A percentile compares a stretch with the other conserved stretches of the same genome.
Conservation (phyloP, 2,329 filamentous ascomycete species). For the Ophiocordyceps camponoti-floridani region DNA sequence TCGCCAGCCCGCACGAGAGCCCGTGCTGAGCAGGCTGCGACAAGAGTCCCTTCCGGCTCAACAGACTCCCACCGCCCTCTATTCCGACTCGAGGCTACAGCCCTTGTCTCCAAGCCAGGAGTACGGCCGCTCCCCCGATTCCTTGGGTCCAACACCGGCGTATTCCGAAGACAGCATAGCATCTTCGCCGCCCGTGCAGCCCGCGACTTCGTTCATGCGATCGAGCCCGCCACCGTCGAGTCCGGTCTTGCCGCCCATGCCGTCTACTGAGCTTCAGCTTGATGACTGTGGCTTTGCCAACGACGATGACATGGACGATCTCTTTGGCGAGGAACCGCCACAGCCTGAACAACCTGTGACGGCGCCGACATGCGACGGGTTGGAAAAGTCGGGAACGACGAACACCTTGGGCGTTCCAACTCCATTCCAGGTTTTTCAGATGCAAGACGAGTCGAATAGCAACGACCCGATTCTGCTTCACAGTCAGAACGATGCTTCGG, state of each 20-base stretch:
- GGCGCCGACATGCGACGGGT: conserved; percentile 6
- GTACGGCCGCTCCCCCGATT: conserved; percentile 36
- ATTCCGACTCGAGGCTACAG: conserved; percentile 15
- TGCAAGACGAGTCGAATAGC: conserved; percentile 16
- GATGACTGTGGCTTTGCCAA: conserved; percentile 76
- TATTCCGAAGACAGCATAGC: conserved; percentile 51
- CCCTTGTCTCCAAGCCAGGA: conserved; percentile 27
- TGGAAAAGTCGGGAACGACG: conserved; percentile 12
- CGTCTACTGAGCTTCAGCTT: conserved; percentile 32
- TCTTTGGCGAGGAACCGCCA: conserved; percentile 43
- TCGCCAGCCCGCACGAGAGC: conserved; percentile 11
- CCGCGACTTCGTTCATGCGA: conserved; percentile 33
- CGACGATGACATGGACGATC: conserved; percentile 45
- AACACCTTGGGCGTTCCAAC: conserved; percentile 17
- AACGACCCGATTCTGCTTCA: conserved; percentile 17
- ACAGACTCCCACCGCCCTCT: conserved; percentile 29
- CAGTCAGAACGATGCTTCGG: conserved; percentile 12
- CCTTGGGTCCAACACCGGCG: conserved; percentile 30
- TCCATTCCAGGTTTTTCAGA: conserved; percentile 22
- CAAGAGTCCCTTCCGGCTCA: conserved; percentile 41
- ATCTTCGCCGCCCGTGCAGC: conserved; percentile 74
- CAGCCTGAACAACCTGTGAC: conserved; percentile 20
- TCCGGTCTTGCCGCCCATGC: conserved; percentile 51
- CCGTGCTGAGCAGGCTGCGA: conserved; percentile 23
- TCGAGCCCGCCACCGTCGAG: conserved; percentile 60